Evolutionary conservation across 495 filamentous ascomycete genomes (phyloP), one percentile per base, ranked within the genome.

Genomic region (Talaromyces trachyspermus): DNA sequence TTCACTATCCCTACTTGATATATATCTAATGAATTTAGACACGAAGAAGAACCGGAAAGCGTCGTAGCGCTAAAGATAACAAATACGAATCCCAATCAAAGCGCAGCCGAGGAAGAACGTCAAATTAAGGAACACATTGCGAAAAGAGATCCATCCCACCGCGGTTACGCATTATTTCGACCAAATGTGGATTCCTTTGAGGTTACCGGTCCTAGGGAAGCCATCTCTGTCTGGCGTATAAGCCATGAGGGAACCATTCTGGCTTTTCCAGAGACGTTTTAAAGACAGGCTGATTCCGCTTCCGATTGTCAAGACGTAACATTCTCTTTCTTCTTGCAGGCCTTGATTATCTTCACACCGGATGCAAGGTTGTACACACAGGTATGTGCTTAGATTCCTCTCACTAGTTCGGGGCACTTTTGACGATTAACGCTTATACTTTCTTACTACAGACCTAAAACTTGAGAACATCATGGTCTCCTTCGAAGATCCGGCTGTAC

Each of bases 321-420:
- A 7, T 49, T 62, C 19, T 46, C 61, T 7, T 64, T 9, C 35
- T 72, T n/a, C 46, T 72, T 10, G 47, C 57, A 44, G 66, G 63
- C 24, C 61, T 71, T 9, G 54, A 59, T 25, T 69, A 66, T 49
- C 57, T 71, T 8, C 63, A 71, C 50, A 55, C 50, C 17, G 51
- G 65, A 49, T 66, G 61, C 33, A 57, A 60, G 36, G 33, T 66
- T 42, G 61, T 71, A 39, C 64, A 68, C 42, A 62, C 64, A 48
- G 65, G 64, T 68, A 47, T n/a, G n/a, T n/a, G n/a, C n/a, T n/a
- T n/a, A n/a, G n/a, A n/a, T n/a, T n/a, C n/a, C n/a, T n/a, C n/a
- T n/a, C n/a, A n/a, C n/a, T n/a, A n/a, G n/a, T n/a, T n/a, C n/a
- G n/a, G n/a, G n/a, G n/a, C n/a, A n/a, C n/a, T n/a, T n/a, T n/a